Base-by-base conservation (phyloP, 73 alveolate species). In the Paramecium biaurelia region DNA sequence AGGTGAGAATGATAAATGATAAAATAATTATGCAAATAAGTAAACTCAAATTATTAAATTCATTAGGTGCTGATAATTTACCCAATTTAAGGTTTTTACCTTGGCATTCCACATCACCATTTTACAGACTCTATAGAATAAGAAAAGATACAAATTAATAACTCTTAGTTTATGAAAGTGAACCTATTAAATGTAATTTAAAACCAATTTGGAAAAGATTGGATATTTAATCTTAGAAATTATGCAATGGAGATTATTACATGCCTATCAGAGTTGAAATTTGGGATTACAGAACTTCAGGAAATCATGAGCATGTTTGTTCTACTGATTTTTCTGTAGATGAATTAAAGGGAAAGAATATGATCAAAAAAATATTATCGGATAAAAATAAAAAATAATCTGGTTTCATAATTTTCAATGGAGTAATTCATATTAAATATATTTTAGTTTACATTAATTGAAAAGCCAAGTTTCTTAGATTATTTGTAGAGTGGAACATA, bases 401-500 rank as follows among this genome's bases (percentile, higher is more conserved):
- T n/a, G 84, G 85, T 70, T 34, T 15, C 47, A 21, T 70, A 15
- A 45, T 45, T 15, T 42, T 72, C n/a, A 43, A 24, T 58, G 85
- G 42, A 42, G 94, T 47, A 89, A 18, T 18, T 2, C 42, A 24
- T 45, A 23, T 37, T 11, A 28, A 20, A 26, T 24, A 42, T 8
- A 24, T 58, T 86, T 59, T 85, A 93, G 94, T 86, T 63, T 72
- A 70, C 45, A 70, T 53, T 89, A 41, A 70, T 88, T 20, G 72
- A 92, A 35, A 85, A 85, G 28, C 95, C 93, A 23, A 43, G 88
- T 23, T 96, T 95, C 63, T 57, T 96, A 24, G 99, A 96, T 79
- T 96, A 95, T 94, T 68, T 96, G 21, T 82, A 96, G 49, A 96
- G 97, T 10, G 98, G 98, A 21, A 89, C 95, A 89, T 92, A 92